Base-by-base conservation (phyloP, 2,329 filamentous ascomycete species). In the Fulvia fulva region DNA sequence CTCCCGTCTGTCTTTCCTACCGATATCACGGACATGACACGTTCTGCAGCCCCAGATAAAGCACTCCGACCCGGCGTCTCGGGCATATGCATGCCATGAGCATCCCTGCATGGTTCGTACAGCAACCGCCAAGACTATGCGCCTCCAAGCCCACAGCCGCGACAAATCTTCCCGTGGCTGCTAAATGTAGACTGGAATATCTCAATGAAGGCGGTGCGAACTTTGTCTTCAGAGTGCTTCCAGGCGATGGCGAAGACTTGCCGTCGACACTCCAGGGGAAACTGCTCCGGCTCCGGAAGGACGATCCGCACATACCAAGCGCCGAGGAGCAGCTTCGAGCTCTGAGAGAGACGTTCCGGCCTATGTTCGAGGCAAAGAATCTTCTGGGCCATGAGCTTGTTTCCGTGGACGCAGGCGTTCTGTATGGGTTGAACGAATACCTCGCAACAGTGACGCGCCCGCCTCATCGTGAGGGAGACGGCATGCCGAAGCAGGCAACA, bases 181-280 rank as follows among this genome's bases (percentile, higher is more conserved):
- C 41, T 22, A 56, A 43, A 55, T 63, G 60, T 57, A 55, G 30
- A 16, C 58, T 72, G 44, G 63, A 70, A 19, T 74, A 73, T 51
- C 63, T 72, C n/a, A 68, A 70, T 49, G 72, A 74, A 66, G 72
- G 72, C 52, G 72, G 71, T 44, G 73, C 73, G 11, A 75, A 75
- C 57, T 62, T 74, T 49, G 63, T 75, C 32, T 73, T 70, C 60
- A 58, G 61, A 1, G 66, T 74, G 5, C 23, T 59, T 5, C 53
- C 60, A 0, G 53, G 56, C 4, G 53, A 54, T 7, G 51, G 58
- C 6, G 51, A 57, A 4, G 23, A 52, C 21, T 53, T 71, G 1
- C 67, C 65, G 4, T 4, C 34, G 12, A 49, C 50, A 9, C 50
- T 71, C 3, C 54, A 58, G 41, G 56, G 63, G 16, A 70, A 67